phyloP scores from a whole-genome alignment of 768 basidiomycete species.

The Tricholoma hemisulphureum region DNA sequence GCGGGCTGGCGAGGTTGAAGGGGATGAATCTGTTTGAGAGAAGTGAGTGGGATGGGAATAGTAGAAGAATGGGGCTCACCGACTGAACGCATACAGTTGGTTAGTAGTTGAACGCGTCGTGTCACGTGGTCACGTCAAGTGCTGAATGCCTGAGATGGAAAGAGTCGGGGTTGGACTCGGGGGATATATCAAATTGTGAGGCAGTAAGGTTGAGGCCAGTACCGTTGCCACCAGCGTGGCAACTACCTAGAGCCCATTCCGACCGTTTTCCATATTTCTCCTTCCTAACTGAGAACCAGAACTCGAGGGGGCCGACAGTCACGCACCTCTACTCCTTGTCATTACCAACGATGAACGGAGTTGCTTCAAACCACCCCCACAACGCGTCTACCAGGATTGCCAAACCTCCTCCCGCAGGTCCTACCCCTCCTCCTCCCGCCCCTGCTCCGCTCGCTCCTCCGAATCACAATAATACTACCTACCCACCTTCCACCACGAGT shows the following conservation, averaged over 20 bases:
- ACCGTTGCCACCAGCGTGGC: no score
- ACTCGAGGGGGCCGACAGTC: no score
- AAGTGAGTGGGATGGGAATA: background rate
- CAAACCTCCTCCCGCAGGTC: conserved; percentile 56
- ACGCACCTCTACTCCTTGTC: conserved; percentile 2
- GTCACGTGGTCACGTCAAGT: no score
- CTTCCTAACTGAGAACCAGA: background rate
- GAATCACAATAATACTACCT: conserved; percentile 36
- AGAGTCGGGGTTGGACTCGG: no score
- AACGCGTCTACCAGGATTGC: conserved; percentile 40
- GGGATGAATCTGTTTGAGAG: conserved; percentile 22
- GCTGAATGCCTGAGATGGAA: no score
- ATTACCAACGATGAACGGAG: conserved; percentile 46
- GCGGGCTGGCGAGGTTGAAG: conserved; percentile 42
- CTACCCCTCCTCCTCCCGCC: conserved; percentile 60
- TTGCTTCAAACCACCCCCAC: conserved; percentile 33
- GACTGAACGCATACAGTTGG: conserved; percentile 7
- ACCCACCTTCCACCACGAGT: conserved; percentile 26
- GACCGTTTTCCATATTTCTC: background rate
- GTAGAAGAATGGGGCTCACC: background rate
- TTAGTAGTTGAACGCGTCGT: conserved; percentile 21
- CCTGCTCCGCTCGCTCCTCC: conserved; percentile 57
- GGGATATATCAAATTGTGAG: no score
- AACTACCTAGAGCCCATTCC: no score
- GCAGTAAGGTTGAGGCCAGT: no score